Evolutionary conservation across 2,329 filamentous ascomycete genomes (phyloP), one percentile per base, ranked within the genome.

Genomic region (Trichophaea hybrida): DNA sequence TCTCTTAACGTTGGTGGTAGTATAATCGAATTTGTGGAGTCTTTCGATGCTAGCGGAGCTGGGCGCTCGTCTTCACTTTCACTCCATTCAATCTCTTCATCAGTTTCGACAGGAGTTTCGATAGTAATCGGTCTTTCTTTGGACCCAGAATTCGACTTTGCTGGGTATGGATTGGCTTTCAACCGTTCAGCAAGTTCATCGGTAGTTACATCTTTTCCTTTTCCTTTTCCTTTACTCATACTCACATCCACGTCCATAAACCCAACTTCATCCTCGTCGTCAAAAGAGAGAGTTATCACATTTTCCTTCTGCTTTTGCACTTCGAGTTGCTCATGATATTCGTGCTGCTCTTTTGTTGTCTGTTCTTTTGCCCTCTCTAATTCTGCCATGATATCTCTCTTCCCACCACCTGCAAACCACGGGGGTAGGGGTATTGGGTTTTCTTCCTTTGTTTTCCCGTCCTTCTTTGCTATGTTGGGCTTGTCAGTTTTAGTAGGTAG

Each of bases 381-480:
- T 32, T 78, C 77, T 54, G 83, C 78, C 61, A 84, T 77, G 35
- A 90, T 81, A 60, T 89, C 85, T 1, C 73, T 69, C 31, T 77
- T 76, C 5, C 81, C 73, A 62, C 74, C 71, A 2, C 82, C 79
- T 1, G 74, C 73, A 68, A 93, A 78, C 87, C 87, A 93, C 0
- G 87, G 87, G 1, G 87, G 87, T 6, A 91, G 69, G 0, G 84
- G 83, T n/a, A 74, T 76, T 1, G 78, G 75, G 2, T 70, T 72
- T 72, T 76, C 68, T 75, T 75, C 74, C n/a, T 50, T 50, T 50
- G 12, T 33, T 17, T 10, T 10, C 38, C 10, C n/a, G 4, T 2
- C 10, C 10, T 10, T 1, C 10, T 15, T 43, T 10, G 4, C 1
- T 10, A 1, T 4, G n/a, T 43, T 4, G n/a, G 10, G 2, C 10